A percentile compares a stretch with the other conserved stretches of the same genome.
These are phyloP conservation scores for Chytriomyces sp. DNA, from an alignment of 192 early-diverging fungal genomes.

Conservation along the genomic window DNA sequence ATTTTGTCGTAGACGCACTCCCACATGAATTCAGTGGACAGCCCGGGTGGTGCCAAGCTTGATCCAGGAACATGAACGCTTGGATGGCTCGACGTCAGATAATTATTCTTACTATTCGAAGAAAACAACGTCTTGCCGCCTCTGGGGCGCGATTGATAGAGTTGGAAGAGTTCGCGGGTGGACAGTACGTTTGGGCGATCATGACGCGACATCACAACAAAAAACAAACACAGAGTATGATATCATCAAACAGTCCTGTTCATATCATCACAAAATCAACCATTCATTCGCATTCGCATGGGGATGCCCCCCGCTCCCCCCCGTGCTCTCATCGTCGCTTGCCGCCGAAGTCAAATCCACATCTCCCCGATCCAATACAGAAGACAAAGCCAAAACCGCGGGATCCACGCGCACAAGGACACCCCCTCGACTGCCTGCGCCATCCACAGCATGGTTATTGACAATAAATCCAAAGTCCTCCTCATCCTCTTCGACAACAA, in stretches of 20 bases:
- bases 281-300: not conserved
- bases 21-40: constrained; percentile 18
- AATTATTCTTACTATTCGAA: no score
- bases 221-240: not conserved
- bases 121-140: no score
- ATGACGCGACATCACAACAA: not conserved
- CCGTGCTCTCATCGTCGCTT: not conserved
- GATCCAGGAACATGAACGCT: not conserved
- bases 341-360: not conserved
- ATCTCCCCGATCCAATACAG: not conserved
- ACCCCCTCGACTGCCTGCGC: not conserved
- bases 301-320: not conserved
- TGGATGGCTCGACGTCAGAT: not conserved
- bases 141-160: no score
- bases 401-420: constrained; percentile 5
- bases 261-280: not conserved
- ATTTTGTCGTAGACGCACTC: constrained; percentile 12
- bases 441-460: not conserved
- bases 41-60: not conserved
- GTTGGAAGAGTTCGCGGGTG: no score
- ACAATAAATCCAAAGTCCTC: constrained; percentile 5
- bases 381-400: not conserved
- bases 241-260: not conserved
- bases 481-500: not conserved
- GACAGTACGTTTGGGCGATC: no score